Conservation (phyloP, 768 basidiomycete species). For the Mycena crocata region DNA sequence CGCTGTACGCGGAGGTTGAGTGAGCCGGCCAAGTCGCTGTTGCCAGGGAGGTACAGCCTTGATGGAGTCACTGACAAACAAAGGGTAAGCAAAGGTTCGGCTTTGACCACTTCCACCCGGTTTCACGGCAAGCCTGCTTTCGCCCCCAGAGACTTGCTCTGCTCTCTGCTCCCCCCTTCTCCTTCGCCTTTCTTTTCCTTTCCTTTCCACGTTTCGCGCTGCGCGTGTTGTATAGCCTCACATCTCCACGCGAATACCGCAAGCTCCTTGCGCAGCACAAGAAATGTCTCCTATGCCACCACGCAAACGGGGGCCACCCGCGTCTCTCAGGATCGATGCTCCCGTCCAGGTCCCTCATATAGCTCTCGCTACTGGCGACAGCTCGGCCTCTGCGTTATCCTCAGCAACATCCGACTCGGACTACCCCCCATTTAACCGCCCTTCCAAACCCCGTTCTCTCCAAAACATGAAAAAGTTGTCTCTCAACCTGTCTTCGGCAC, state of each 20-base stretch:
- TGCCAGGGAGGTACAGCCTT: no score
- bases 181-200: constrained; percentile 36
- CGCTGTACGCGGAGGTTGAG: not conserved
- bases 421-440: constrained; percentile 54
- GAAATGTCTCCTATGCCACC: constrained; percentile 49
- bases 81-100: constrained; percentile 10
- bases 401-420: constrained; percentile 66
- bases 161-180: constrained; percentile 36
- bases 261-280: constrained; percentile 34
- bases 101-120: constrained; percentile 4
- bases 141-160: constrained; percentile 5
- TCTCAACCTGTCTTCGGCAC: constrained; percentile 71
- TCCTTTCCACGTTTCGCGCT: constrained; percentile 49
- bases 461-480: constrained; percentile 86
- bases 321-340: constrained; percentile 61
- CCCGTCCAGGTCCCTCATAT: constrained; percentile 61
- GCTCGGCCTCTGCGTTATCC: constrained; percentile 62
- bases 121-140: not conserved
- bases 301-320: constrained; percentile 63
- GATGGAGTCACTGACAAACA: constrained; percentile 1
- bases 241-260: constrained; percentile 50
- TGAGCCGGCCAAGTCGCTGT: not conserved
- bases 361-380: constrained; percentile 57
- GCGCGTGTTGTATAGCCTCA: constrained; percentile 50
- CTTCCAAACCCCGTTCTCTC: constrained; percentile 56